These are phyloP conservation scores for Seiridium cupressi DNA, from an alignment of 2,329 filamentous ascomycete genomes.

Conservation along the genomic window DNA sequence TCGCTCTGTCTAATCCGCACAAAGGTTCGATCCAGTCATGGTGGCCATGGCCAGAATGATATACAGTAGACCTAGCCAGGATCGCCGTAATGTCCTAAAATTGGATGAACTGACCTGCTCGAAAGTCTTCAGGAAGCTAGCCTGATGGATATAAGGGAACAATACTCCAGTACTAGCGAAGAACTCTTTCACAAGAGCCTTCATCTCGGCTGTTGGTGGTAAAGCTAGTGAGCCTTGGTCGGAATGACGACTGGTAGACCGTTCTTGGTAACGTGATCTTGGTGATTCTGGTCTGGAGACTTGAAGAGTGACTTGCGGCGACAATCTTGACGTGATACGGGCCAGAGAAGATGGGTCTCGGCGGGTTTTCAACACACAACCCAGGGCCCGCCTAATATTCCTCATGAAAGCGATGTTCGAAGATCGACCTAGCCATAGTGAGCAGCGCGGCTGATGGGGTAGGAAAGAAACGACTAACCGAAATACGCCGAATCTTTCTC, in stretches of 20 bases:
- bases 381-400: neutral
- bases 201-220: neutral
- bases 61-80: conserved; percentile 50
- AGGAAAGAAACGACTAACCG: neutral
- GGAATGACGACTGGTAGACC: neutral
- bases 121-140: conserved; percentile 2
- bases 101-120: conserved; percentile 7
- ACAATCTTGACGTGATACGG: neutral
- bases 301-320: neutral
- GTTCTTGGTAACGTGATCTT: neutral
- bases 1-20: conserved; percentile 30
- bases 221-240: neutral
- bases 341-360: neutral
- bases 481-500: conserved; percentile 2
- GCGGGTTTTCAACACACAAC: neutral
- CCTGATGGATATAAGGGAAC: conserved; percentile 3
- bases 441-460: neutral
- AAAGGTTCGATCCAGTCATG: conserved; percentile 28
- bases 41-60: conserved; percentile 48
- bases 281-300: conserved; percentile 2
- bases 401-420: conserved; percentile 5
- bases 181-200: neutral
- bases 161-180: conserved; percentile 2
- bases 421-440: neutral
- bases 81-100: conserved; percentile 35